Evolutionary conservation across 2,329 filamentous ascomycete species (phyloP).

Genomic region (Bipolaris oryzae): DNA sequence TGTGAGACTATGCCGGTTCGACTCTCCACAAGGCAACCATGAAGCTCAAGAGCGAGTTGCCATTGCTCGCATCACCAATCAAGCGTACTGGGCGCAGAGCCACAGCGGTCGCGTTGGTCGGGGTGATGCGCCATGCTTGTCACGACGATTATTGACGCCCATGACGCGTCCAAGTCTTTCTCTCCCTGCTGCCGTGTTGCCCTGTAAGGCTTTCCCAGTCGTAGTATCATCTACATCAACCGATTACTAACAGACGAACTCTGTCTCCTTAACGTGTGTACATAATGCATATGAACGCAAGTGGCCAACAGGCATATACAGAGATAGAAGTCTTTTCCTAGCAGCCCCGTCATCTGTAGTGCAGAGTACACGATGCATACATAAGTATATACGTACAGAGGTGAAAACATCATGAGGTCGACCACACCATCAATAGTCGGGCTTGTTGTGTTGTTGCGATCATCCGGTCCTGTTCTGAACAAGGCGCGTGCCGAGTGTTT

Average conservation of each 20-base stretch:
- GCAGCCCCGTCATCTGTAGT: background rate
- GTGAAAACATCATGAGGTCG: background rate
- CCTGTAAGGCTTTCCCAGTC: background rate
- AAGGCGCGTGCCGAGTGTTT: background rate
- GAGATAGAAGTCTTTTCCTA: background rate
- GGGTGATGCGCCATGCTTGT: too few species aligned
- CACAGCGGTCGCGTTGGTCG: background rate
- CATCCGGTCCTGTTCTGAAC: background rate
- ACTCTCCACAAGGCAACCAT: background rate
- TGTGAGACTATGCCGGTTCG: background rate
- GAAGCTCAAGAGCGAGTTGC: background rate
- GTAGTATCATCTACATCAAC: too few species aligned
- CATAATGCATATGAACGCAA: too few species aligned
- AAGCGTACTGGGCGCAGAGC: background rate
- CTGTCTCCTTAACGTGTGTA: too few species aligned
- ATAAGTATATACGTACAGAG: too few species aligned
- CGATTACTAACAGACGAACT: too few species aligned
- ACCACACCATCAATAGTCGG: background rate
- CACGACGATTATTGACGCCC: background rate
- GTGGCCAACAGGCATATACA: too few species aligned
- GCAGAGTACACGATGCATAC: too few species aligned
- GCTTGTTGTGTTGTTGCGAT: background rate
- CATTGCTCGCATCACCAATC: background rate
- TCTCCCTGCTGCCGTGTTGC: background rate
- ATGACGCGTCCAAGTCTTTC: background rate